A percentile compares a stretch with the other conserved stretches of the same genome.
Conservation (phyloP, 2,329 filamentous ascomycete species). For the Dichotomopilus funicola region DNA sequence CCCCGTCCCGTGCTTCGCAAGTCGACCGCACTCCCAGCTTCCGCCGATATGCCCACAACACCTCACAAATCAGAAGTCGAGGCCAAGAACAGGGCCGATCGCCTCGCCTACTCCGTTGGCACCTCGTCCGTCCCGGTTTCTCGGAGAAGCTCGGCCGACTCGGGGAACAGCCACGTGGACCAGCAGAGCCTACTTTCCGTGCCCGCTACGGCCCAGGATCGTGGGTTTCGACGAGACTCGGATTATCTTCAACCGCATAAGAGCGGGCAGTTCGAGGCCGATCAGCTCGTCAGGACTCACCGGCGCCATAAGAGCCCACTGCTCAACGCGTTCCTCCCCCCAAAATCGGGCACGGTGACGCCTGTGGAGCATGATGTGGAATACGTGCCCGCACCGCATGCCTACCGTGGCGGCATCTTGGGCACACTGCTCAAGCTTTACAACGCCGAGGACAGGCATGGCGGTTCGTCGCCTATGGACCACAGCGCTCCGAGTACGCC, state of each 20-base stretch:
- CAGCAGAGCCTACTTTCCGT: constrained; percentile 6
- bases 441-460: constrained; percentile 38
- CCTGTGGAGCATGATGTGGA: constrained; percentile 53
- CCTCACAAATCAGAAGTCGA: constrained; percentile 29
- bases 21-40: constrained; percentile 13
- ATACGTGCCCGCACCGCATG: constrained; percentile 59
- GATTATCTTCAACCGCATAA: constrained; percentile 12
- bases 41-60: constrained; percentile 12
- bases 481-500: constrained; percentile 39
- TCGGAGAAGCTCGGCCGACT: constrained; percentile 24
- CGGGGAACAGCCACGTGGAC: constrained; percentile 12
- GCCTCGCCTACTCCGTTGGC: constrained; percentile 30
- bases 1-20: constrained; percentile 27
- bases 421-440: constrained; percentile 67
- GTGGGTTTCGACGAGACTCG: not conserved
- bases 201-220: constrained; percentile 8
- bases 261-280: constrained; percentile 19
- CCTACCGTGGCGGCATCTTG: constrained; percentile 68
- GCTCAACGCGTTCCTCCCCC: constrained; percentile 32
- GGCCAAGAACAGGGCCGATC: constrained; percentile 31
- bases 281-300: constrained; percentile 20
- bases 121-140: constrained; percentile 27
- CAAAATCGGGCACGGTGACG: constrained; percentile 31
- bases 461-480: constrained; percentile 21
- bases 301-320: constrained; percentile 17